Base-by-base conservation (phyloP, 495 filamentous ascomycete species). In the Penicillium arizonense region DNA sequence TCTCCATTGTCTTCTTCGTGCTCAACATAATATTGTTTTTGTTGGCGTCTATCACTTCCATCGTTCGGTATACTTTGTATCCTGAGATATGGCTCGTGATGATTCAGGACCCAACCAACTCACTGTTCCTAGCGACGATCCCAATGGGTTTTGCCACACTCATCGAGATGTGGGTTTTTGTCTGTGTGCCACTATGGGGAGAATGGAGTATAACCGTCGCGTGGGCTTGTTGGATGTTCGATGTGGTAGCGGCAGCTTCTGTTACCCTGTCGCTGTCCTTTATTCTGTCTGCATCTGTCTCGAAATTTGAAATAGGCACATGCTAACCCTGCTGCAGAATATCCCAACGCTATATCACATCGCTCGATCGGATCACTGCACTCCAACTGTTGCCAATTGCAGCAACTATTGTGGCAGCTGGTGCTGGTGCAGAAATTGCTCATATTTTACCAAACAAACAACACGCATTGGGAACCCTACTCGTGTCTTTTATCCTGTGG, bases 81-180 rank as follows among this genome's bases (percentile, higher is more conserved):
- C 77, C 76, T 0, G 65, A 72, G 36, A 71, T 74, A 34, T 80
- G 74, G 74, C 47, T 24, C 4, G 65, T 72, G 16, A 75, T 80
- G 74, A 62, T 80, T 12, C 70, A 64, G 23, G 71, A 79, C 48
- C 77, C 77, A 0, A 57, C 50, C 10, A 74, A 79, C 37, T 74
- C 70, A 3, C 56, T 77, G 3, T 81, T 79, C 45, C 48, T 80
- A 5, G 77, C 70, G 1, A 77, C 76, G 0, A 52, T 74, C 8
- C 77, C 77, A 2, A 79, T 79, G 71, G 75, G 74, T 1, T 72
- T 79, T 28, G 75, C 77, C 0, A 81, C 77, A 0, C 61, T 80
- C n/a, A 69, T 81, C 34, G 73, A 80, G 51, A 72, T 78, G 68
- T 73, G 71, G 59, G 57, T 71, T 4, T 58, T 72, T 23, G 53